phyloP scores from a whole-genome alignment of 202 grass and related monocot genomes.

The Panicum virgatum region DNA sequence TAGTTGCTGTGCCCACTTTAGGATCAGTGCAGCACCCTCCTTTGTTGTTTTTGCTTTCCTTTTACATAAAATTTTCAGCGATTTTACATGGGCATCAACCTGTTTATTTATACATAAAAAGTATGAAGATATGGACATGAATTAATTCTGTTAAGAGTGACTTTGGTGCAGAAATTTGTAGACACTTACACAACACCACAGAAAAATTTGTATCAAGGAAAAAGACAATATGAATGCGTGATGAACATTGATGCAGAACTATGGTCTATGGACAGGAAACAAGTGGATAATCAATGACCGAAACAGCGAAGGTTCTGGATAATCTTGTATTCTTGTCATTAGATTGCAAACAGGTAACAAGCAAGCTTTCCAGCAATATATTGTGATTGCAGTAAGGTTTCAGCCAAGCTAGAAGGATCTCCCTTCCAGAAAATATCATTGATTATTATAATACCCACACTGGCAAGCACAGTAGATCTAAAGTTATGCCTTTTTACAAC shows the following conservation, averaged over 20 bases:
- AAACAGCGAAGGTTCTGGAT: neutral
- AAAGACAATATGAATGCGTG: neutral
- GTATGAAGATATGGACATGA: slow-evolving; percentile 26
- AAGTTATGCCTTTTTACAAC: slow-evolving; percentile 12
- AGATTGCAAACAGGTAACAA: slow-evolving; percentile 15
- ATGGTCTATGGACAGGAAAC: neutral
- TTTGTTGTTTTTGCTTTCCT: slow-evolving; percentile 68
- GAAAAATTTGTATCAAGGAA: neutral
- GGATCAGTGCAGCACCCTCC: slow-evolving; percentile 57
- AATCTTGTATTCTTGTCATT: slow-evolving; percentile 33
- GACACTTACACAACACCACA: slow-evolving; percentile 13
- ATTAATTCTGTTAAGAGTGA: slow-evolving; percentile 21
- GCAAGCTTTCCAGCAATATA: slow-evolving; percentile 13
- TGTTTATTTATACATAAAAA: slow-evolving; percentile 47
- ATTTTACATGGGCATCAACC: slow-evolving; percentile 96
- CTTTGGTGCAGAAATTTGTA: slow-evolving; percentile 27
- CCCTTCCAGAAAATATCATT: slow-evolving; percentile 16
- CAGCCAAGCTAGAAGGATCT: slow-evolving; percentile 20
- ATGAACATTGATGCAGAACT: slow-evolving; percentile 1
- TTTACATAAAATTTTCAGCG: slow-evolving; percentile 86
- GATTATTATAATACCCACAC: neutral
- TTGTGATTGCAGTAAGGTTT: slow-evolving; percentile 24
- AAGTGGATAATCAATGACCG: slow-evolving; percentile 17
- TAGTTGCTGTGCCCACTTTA: slow-evolving; percentile 81
- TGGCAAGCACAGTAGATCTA: neutral